phyloP scores from a whole-genome alignment of 2,329 filamentous ascomycete species.

The Zasmidium angulare region DNA sequence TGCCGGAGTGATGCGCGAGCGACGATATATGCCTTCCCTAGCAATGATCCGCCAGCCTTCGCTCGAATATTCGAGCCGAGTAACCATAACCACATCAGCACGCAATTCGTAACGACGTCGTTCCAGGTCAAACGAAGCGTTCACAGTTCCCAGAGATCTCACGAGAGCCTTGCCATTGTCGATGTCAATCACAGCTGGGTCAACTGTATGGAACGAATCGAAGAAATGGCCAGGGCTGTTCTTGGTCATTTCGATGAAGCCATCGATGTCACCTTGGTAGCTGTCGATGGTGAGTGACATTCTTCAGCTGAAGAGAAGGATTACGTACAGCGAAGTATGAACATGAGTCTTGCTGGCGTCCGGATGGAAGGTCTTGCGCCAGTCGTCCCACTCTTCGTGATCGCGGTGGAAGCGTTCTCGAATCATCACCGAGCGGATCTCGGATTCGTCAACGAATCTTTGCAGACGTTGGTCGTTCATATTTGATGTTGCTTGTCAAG shows the following conservation, averaged over 20 bases:
- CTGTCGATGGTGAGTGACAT: not conserved
- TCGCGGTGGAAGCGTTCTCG: not conserved
- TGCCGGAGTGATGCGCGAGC: not conserved
- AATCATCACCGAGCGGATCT: not conserved
- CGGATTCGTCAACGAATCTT: not conserved
- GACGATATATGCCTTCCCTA: not conserved
- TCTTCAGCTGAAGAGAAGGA: not conserved
- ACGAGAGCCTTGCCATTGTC: not conserved
- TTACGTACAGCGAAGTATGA: not conserved
- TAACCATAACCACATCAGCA: constrained; percentile 1
- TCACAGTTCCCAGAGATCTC: not conserved
- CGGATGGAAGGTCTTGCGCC: not conserved
- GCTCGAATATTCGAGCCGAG: not conserved
- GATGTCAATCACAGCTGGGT: not conserved
- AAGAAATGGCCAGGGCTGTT: not conserved
- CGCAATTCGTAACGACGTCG: not conserved
- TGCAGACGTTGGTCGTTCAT: not conserved
- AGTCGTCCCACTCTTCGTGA: not conserved
- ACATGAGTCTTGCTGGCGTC: not conserved
- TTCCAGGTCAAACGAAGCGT: not conserved
- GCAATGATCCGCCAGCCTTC: not conserved
- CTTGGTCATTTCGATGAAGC: constrained; percentile 1
- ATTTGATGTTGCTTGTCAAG: not conserved
- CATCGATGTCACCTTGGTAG: constrained; percentile 1
- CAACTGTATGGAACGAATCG: constrained; percentile 1